Evolutionary conservation across 306 rosid genomes (phyloP).

Genomic region (barrel medic (Medicago truncatula)): DNA sequence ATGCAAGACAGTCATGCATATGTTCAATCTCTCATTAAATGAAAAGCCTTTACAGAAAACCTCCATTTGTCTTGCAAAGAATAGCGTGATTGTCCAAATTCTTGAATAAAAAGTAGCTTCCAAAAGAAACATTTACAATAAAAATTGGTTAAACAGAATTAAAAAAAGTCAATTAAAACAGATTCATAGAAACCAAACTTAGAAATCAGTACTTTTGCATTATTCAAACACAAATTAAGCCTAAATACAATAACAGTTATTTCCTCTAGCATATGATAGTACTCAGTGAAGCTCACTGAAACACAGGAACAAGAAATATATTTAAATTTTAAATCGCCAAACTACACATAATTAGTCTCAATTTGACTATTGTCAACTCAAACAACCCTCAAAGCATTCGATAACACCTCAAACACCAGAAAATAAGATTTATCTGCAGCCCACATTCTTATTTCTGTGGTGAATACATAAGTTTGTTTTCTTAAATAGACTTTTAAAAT

Average conservation of each 20-base stretch:
- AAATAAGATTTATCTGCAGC: not conserved
- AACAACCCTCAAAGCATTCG: not conserved
- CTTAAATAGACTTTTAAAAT: constrained; percentile 18
- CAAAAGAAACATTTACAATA: too few species aligned
- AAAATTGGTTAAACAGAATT: too few species aligned
- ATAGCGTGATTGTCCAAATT: too few species aligned
- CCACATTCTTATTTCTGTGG: not conserved
- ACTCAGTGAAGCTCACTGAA: not conserved
- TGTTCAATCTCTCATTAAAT: too few species aligned
- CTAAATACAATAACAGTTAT: not conserved
- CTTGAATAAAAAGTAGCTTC: too few species aligned
- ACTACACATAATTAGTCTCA: not conserved
- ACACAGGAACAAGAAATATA: not conserved
- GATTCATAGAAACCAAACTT: too few species aligned
- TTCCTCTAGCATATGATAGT: not conserved
- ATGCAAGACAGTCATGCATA: too few species aligned
- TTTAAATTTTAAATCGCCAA: not conserved
- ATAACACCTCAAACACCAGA: not conserved
- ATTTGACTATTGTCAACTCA: not conserved
- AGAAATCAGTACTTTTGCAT: not conserved
- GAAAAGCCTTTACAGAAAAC: too few species aligned
- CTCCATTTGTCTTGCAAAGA: too few species aligned
- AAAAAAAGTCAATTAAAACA: too few species aligned
- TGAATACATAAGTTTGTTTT: constrained; percentile 4
- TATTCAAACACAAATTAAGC: not conserved